Percentiles rank a stretch among this genome's conserved stretches.
These are phyloP conservation scores for Heliamphora pulchella DNA, from an alignment of 179 eudicot species.

Conservation along the genomic window DNA sequence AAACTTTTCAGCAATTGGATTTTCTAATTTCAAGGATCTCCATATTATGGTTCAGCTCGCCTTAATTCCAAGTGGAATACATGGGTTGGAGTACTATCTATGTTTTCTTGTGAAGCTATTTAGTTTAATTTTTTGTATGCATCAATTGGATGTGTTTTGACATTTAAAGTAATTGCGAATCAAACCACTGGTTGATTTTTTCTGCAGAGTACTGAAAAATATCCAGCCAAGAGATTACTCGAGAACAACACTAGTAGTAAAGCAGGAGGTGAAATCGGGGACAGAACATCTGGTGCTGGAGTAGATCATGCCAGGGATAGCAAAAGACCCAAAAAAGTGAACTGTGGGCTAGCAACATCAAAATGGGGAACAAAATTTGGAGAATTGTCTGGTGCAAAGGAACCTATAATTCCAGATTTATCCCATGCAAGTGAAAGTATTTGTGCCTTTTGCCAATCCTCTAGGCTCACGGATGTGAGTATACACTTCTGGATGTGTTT, in stretches of 20 bases:
- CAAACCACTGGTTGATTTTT: neutral
- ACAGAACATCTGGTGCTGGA: constrained; percentile 1
- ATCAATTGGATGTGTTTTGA: neutral
- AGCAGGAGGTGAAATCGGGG: constrained; percentile 16
- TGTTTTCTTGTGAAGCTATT: neutral
- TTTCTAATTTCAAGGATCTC: neutral
- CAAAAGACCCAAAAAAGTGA: constrained; percentile 53
- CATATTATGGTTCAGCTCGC: neutral
- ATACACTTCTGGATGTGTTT: constrained; percentile 10
- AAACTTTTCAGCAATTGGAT: neutral
- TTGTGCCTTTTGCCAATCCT: constrained; percentile 72
- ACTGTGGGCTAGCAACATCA: constrained; percentile 19
- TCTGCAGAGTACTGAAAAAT: constrained; percentile 33
- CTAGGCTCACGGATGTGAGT: constrained; percentile 50
- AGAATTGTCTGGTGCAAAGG: constrained; percentile 15
- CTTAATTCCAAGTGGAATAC: neutral
- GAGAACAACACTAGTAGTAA: constrained; percentile 26
- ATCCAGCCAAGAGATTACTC: constrained; percentile 22
- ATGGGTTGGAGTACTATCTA: neutral
- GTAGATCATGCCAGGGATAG: constrained; percentile 20
- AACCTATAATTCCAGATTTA: constrained; percentile 18
- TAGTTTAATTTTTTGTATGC: neutral
- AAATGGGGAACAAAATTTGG: constrained; percentile 18
- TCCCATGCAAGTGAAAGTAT: constrained; percentile 22
- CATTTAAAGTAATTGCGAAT: neutral